Conservation (phyloP, 441 rosid species). For the Isatis lusitanica region DNA sequence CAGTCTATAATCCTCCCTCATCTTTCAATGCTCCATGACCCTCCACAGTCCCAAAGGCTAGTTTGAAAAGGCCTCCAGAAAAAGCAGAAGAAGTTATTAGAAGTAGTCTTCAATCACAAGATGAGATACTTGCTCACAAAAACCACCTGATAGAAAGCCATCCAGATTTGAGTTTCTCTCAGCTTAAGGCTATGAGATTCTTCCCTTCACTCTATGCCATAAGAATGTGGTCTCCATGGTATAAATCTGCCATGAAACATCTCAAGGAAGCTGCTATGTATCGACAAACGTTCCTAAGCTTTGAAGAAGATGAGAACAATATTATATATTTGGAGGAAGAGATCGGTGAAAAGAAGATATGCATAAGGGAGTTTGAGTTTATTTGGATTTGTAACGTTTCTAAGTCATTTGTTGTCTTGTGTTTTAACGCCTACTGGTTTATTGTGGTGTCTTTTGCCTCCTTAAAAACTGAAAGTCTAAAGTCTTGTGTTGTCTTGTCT, state of each 20-base stretch:
- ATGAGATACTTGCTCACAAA: not conserved
- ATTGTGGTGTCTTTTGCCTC: too few species aligned
- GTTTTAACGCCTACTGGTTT: too few species aligned
- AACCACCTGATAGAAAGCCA: conserved; percentile 1
- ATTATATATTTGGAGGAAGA: not conserved
- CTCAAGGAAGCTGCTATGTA: not conserved
- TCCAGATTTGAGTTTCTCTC: not conserved
- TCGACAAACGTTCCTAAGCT: not conserved
- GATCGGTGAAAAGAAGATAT: conserved; percentile 5
- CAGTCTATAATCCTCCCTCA: too few species aligned
- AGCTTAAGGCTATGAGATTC: not conserved
- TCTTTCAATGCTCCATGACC: too few species aligned
- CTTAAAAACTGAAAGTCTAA: too few species aligned
- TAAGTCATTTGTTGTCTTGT: too few species aligned
- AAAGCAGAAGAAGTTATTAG: too few species aligned
- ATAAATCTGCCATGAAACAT: not conserved
- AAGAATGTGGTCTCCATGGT: not conserved
- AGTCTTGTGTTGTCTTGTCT: too few species aligned
- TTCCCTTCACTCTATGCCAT: not conserved
- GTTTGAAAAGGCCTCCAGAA: too few species aligned
- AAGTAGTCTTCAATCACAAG: too few species aligned
- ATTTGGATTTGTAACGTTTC: too few species aligned
- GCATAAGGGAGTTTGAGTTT: not conserved
- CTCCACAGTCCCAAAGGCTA: too few species aligned
- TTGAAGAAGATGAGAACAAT: conserved; percentile 7